Conservation (phyloP, 176 grass and related monocot species). For the Lolium perenne region DNA sequence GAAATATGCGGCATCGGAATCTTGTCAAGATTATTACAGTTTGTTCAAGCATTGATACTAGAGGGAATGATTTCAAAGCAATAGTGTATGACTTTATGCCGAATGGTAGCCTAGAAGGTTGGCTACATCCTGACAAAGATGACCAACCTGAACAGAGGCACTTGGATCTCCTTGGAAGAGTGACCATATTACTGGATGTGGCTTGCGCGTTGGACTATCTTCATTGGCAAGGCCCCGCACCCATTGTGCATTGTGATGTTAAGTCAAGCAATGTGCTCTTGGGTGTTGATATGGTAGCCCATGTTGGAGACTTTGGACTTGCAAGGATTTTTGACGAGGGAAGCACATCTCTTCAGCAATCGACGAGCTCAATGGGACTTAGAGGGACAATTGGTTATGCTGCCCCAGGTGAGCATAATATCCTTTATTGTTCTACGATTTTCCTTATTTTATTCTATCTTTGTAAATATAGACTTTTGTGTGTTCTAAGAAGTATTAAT, state of each 20-base stretch:
- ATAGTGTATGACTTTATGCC: constrained; percentile 41
- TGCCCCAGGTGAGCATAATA: constrained; percentile 22
- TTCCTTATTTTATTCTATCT: not conserved
- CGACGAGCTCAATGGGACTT: not conserved
- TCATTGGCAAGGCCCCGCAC: constrained; percentile 27
- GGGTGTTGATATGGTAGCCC: constrained; percentile 37
- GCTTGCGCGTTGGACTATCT: constrained; percentile 48
- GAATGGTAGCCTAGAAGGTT: constrained; percentile 33
- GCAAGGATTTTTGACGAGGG: constrained; percentile 25
- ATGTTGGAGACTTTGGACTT: constrained; percentile 37
- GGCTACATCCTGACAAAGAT: constrained; percentile 36
- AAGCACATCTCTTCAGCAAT: not conserved
- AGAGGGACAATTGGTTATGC: constrained; percentile 46
- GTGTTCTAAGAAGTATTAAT: no score
- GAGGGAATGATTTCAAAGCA: constrained; percentile 48
- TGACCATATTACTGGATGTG: constrained; percentile 42
- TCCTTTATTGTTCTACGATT: not conserved
- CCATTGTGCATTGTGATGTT: constrained; percentile 39
- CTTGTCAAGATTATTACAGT: constrained; percentile 42
- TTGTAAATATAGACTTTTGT: no score
- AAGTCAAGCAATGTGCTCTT: constrained; percentile 39
- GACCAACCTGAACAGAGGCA: not conserved
- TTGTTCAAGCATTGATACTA: constrained; percentile 45
- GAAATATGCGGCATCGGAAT: constrained; percentile 35
- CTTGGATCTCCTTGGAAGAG: constrained; percentile 33